phyloP scores from a whole-genome alignment of 106 monocot species.

The Posidonia australis region DNA sequence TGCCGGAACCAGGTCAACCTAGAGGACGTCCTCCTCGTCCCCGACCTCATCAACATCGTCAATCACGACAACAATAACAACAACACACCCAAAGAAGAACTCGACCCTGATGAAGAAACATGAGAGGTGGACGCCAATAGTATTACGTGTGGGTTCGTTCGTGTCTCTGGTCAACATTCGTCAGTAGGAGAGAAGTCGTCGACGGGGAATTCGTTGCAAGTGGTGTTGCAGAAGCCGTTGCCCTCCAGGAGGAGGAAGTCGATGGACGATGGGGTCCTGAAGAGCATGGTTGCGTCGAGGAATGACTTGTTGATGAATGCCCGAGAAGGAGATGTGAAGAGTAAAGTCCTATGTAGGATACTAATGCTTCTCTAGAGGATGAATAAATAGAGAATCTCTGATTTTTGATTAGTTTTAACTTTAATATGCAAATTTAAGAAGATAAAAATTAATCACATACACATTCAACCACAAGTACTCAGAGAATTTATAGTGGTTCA shows the following conservation, averaged over 20 bases:
- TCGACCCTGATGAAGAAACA: background rate
- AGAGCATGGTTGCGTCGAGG: conserved; percentile 10
- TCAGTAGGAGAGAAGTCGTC: conserved; percentile 43
- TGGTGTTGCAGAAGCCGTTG: conserved; percentile 2
- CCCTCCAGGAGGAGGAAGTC: conserved; percentile 13
- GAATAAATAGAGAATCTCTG: no score
- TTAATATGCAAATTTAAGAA: no score
- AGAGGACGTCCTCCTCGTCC: conserved; percentile 63
- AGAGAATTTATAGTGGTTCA: no score
- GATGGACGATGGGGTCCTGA: conserved; percentile 14
- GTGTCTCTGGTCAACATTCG: conserved; percentile 60
- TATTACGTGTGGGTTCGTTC: background rate
- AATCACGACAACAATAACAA: background rate
- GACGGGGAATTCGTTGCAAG: conserved; percentile 8
- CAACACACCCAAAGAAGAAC: background rate
- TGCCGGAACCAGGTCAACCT: conserved; percentile 71
- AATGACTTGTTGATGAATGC: conserved; percentile 56
- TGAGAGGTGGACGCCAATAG: background rate
- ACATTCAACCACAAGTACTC: no score
- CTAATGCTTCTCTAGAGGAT: no score
- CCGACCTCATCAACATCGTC: conserved; percentile 1
- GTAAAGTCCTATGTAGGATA: no score
- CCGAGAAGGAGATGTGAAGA: conserved; percentile 23
- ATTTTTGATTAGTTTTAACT: no score
- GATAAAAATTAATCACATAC: no score